Evolutionary conservation across 371 early-diverging fungal genomes (phyloP).

Genomic region (Mortierella sp.): DNA sequence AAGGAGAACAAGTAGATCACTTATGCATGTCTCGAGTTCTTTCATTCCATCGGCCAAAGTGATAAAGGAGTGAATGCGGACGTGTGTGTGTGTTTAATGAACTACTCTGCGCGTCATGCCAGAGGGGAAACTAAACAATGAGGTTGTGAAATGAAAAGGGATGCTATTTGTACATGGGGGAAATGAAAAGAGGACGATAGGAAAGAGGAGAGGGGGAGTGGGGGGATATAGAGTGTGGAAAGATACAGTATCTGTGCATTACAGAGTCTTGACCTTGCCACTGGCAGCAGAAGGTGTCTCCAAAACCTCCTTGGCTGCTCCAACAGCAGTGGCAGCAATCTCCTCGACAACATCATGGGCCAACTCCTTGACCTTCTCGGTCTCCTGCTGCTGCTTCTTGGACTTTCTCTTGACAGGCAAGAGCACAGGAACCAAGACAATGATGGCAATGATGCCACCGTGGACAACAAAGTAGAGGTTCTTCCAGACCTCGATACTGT

Average conservation of each 20-base stretch:
- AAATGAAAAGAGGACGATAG: not conserved
- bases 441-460: constrained; percentile 61
- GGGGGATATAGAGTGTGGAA: not conserved
- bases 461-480: constrained; percentile 73
- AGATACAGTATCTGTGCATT: not conserved
- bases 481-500: constrained; percentile 73
- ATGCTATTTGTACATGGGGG: constrained; percentile 7
- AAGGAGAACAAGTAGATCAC: not conserved
- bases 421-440: constrained; percentile 35
- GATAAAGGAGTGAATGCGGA: not conserved
- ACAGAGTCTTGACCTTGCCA: constrained; percentile 36
- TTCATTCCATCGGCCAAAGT: not conserved
- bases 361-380: constrained; percentile 34
- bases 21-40: not conserved
- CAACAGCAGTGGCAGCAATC: constrained; percentile 25
- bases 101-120: not conserved
- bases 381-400: constrained; percentile 32
- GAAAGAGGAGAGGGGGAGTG: not conserved
- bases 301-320: constrained; percentile 35
- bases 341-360: constrained; percentile 35
- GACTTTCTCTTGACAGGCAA: constrained; percentile 51
- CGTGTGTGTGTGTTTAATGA: not conserved
- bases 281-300: constrained; percentile 4
- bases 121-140: not conserved
- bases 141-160: not conserved